These are phyloP conservation scores for Aspergillus candidus DNA, from an alignment of 2,329 filamentous ascomycete species.

Conservation along the genomic window DNA sequence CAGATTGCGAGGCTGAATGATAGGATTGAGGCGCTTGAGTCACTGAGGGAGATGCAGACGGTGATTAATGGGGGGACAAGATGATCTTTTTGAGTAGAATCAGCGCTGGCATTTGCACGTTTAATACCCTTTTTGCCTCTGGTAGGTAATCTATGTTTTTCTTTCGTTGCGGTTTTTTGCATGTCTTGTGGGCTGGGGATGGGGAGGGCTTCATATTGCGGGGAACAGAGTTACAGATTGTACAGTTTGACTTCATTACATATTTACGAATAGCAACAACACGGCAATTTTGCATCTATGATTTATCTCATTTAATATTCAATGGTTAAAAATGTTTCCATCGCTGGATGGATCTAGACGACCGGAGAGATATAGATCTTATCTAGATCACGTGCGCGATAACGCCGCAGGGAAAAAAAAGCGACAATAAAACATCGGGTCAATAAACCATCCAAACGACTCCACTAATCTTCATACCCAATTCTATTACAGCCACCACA, in stretches of 20 bases:
- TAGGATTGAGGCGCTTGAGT: constrained; percentile 54
- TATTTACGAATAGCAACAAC: no score
- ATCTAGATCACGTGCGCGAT: constrained; percentile 21
- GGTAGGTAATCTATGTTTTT: neutral
- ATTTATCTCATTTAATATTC: neutral
- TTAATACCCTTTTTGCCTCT: neutral
- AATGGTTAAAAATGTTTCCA: neutral
- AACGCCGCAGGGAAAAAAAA: constrained; percentile 8
- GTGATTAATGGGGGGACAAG: constrained; percentile 36
- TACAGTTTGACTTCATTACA: neutral
- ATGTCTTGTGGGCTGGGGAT: no score
- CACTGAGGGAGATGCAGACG: constrained; percentile 48
- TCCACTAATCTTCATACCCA: constrained; percentile 2
- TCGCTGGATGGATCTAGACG: neutral
- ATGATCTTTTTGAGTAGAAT: constrained; percentile 5
- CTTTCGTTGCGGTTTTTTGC: no score
- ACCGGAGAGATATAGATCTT: neutral
- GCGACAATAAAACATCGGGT: constrained; percentile 5
- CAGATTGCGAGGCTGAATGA: constrained; percentile 61
- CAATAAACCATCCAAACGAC: constrained; percentile 7
- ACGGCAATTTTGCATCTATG: no score
- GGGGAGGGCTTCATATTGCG: no score
- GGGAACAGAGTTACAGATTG: neutral
- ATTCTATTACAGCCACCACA: neutral
- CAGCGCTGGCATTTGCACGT: neutral